These are phyloP conservation scores for Rheum nobile DNA, from an alignment of 148 eudicot species.

Conservation along the genomic window DNA sequence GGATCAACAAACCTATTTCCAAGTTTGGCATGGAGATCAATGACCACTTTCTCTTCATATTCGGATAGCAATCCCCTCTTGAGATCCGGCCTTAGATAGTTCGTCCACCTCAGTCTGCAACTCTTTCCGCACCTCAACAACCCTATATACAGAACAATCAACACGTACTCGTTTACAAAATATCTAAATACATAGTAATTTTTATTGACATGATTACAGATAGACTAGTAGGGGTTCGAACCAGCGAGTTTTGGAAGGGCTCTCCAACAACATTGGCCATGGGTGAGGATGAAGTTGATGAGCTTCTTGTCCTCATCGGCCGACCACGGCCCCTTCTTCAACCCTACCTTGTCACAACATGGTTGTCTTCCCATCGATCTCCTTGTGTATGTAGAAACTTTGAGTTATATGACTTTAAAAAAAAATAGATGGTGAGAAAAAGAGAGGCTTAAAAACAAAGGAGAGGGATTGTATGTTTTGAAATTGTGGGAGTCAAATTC, in stretches of 20 bases:
- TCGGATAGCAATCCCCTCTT: constrained; percentile 82
- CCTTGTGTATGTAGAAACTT: background rate
- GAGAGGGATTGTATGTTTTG: background rate
- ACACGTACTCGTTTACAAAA: background rate
- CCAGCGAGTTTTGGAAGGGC: constrained; percentile 95
- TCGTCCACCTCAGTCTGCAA: constrained; percentile 94
- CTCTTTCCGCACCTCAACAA: constrained; percentile 78
- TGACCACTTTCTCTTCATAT: constrained; percentile 75
- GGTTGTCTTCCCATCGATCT: constrained; percentile 83
- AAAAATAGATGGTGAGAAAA: background rate
- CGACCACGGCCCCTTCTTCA: constrained; percentile 99
- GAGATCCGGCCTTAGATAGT: constrained; percentile 87
- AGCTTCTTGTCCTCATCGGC: constrained; percentile 96
- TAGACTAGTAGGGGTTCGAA: constrained; percentile 11
- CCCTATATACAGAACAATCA: background rate
- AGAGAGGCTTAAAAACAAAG: background rate
- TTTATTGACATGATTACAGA: background rate
- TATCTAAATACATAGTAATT: background rate
- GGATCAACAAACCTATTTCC: constrained; percentile 58
- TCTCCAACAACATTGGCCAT: constrained; percentile 97
- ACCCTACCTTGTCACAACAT: constrained; percentile 90
- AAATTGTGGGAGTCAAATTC: background rate
- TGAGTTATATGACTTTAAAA: background rate
- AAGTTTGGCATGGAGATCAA: constrained; percentile 91
- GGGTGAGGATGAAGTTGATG: constrained; percentile 69